Base-by-base conservation (phyloP, 163 green algal species). In the Chlamydomonas reinhardtii region DNA sequence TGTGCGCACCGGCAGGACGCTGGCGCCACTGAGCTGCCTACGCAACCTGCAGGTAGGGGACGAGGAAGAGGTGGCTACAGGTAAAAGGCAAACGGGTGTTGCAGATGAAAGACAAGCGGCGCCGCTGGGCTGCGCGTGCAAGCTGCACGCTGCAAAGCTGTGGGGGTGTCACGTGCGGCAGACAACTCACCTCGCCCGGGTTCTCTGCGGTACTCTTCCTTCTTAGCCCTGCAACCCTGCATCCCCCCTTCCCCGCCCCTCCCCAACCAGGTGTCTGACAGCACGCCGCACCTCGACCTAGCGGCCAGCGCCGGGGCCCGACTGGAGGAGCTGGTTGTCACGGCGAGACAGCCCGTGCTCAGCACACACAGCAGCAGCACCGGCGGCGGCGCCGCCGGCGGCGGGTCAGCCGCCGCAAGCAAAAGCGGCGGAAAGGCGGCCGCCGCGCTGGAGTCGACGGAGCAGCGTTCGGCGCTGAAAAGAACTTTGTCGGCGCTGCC, bases 321-420 rank as follows among this genome's bases (percentile, higher is more conserved):
- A 2, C 69, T 85, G 48, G 79, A 85, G 66, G 79, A 85, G 66
- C 79, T 85, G 31, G 68, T 77, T 32, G 79, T 85, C 17, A 48
- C 54, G 29, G 54, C 79, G 43, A 48, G 66, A 48, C n/a, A n/a
- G n/a, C 27, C 34, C 52, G n/a, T 34, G 4, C 11, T 56, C 0
- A 56, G 48, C 56, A 56, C 54, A 56, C n/a, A 15, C 20, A 2
- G 34, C 34, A 20, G 74, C 61, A 2, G 43, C 66, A 24, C 48
- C 48, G 11, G 39, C 64, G 65, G 77, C 65, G 77, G 65, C 66
- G 77, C 4, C 65, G 39, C 59, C 24, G 56, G 54, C 32, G 75
- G 5, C 27, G 39, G 8, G 8, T 48, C 39, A 48, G 39, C 39
- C 39, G 39, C 39, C 39, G 39, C 39, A 8, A 8, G 39, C 39